These are phyloP conservation scores for Paraconiothyrium brasiliense DNA, from an alignment of 2,329 filamentous ascomycete genomes.

Conservation along the genomic window DNA sequence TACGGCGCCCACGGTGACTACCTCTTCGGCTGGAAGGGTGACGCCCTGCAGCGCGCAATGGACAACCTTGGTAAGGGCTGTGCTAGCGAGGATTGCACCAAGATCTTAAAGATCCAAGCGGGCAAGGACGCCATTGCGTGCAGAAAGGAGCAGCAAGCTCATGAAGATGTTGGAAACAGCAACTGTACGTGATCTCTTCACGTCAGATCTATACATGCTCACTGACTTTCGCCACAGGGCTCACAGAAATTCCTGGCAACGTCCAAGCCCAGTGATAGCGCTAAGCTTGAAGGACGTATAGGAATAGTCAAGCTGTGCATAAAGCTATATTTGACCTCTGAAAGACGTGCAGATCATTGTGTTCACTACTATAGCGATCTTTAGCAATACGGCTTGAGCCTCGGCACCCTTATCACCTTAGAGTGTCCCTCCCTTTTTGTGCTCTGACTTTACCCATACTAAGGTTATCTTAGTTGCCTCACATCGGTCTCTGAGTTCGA, in stretches of 20 bases:
- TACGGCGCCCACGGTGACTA: constrained; percentile 39
- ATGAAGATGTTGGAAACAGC: constrained; percentile 28
- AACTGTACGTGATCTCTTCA: constrained; percentile 24
- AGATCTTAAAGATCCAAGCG: constrained; percentile 28
- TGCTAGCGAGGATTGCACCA: constrained; percentile 28
- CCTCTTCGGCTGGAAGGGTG: constrained; percentile 32
- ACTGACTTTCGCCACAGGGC: constrained; percentile 18
- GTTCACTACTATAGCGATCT: too few species aligned
- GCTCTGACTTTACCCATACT: too few species aligned
- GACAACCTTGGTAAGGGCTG: constrained; percentile 28
- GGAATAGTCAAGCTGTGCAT: background rate
- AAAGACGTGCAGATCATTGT: too few species aligned
- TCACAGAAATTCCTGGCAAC: constrained; percentile 26
- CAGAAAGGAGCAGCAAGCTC: constrained; percentile 31
- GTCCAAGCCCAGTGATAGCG: background rate
- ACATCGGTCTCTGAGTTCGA: too few species aligned
- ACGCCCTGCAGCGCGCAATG: constrained; percentile 31
- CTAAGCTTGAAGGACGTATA: background rate
- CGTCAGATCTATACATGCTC: background rate
- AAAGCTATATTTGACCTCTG: background rate
- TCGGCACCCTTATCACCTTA: too few species aligned
- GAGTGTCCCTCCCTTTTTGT: too few species aligned
- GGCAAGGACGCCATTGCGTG: constrained; percentile 33
- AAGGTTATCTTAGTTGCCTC: too few species aligned
- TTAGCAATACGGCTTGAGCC: too few species aligned